phyloP scores from a whole-genome alignment of 2,329 filamentous ascomycete species.

The Calonectria hawksworthii region DNA sequence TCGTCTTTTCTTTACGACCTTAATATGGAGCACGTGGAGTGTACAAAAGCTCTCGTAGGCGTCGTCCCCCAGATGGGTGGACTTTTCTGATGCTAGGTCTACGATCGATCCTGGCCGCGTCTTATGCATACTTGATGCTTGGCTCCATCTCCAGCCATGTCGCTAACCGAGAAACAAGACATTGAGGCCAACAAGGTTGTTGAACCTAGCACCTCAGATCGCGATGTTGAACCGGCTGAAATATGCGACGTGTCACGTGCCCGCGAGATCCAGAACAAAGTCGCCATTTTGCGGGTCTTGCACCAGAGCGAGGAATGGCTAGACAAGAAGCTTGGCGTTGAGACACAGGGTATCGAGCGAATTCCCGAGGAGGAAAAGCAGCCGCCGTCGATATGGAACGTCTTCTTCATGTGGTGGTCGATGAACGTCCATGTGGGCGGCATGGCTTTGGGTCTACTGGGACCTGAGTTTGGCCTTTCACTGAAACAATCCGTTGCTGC shows the following conservation, averaged over 20 bases:
- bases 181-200: conserved; percentile 18
- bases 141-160: conserved; percentile 10
- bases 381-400: conserved; percentile 21
- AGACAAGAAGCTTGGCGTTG: conserved; percentile 19
- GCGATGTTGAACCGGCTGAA: background rate
- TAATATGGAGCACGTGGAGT: conserved; percentile 5
- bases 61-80: background rate
- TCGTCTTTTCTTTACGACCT: background rate
- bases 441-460: conserved; percentile 14
- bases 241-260: conserved; percentile 15
- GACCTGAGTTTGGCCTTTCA: conserved; percentile 22
- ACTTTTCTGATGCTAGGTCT: background rate
- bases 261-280: conserved; percentile 9
- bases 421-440: conserved; percentile 19
- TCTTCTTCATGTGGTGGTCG: conserved; percentile 25
- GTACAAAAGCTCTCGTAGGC: conserved; percentile 12
- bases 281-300: conserved; percentile 3
- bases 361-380: conserved; percentile 25
- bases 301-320: conserved; percentile 17
- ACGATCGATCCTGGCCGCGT: background rate
- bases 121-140: background rate
- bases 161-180: conserved; percentile 21
- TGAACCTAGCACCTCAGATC: background rate
- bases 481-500: conserved; percentile 9
- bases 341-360: conserved; percentile 23